These are phyloP conservation scores for Aspergillus sp. DNA, from an alignment of 2,329 filamentous ascomycete species.

Conservation along the genomic window DNA sequence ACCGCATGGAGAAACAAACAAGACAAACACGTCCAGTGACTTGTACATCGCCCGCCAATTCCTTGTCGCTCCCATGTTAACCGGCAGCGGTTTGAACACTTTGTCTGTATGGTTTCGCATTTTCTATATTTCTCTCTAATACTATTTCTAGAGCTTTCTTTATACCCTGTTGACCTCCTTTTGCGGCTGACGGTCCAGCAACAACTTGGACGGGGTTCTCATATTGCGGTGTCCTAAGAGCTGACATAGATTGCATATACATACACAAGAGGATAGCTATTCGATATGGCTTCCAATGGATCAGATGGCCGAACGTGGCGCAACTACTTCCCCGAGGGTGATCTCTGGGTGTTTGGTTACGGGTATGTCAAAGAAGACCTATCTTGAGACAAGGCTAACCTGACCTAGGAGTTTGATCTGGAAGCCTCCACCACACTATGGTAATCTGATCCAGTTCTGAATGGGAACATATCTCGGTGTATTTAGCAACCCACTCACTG, in stretches of 20 bases:
- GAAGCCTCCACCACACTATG: slow-evolving; percentile 95
- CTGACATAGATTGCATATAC: not conserved
- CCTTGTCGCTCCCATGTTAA: not conserved
- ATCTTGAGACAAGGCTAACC: not conserved
- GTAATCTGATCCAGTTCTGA: slow-evolving; percentile 50
- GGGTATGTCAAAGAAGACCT: slow-evolving; percentile 59
- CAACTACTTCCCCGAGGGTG: slow-evolving; percentile 49
- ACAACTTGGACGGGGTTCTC: too few species aligned
- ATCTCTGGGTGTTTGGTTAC: slow-evolving; percentile 97
- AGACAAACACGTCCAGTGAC: not conserved
- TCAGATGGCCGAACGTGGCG: slow-evolving; percentile 42
- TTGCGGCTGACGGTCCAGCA: too few species aligned
- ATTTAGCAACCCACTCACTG: not conserved
- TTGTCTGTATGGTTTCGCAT: too few species aligned
- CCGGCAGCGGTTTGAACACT: too few species aligned
- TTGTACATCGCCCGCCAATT: not conserved
- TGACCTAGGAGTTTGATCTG: slow-evolving; percentile 80
- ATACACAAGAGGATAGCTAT: not conserved
- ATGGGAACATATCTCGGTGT: not conserved
- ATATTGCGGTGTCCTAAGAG: too few species aligned
- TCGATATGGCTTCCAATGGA: not conserved
- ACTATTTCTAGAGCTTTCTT: too few species aligned
- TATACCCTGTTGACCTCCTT: too few species aligned
- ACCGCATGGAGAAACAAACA: not conserved
- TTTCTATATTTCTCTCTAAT: too few species aligned